Evolutionary conservation across 2,329 filamentous ascomycete genomes (phyloP).

Genomic region (Fusarium ramigenum): DNA sequence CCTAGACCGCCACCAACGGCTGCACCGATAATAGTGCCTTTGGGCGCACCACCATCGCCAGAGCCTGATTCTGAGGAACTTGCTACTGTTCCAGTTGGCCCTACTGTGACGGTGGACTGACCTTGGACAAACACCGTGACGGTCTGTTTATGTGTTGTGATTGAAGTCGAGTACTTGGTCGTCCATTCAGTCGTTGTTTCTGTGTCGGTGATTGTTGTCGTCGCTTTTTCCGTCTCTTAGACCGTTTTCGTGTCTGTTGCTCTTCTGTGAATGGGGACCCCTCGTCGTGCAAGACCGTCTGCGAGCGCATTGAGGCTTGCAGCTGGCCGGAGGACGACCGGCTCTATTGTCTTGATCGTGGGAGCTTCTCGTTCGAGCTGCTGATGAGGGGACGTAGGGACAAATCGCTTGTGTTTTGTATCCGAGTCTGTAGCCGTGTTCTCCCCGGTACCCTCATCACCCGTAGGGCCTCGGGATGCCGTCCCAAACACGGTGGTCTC

Average conservation of each 20-base stretch:
- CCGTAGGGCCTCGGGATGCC: not conserved
- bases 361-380: accelerated
- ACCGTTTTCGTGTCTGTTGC: not conserved
- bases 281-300: not conserved
- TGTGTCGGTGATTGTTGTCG: not conserved
- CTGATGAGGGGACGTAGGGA: not conserved
- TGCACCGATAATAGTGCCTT: not conserved
- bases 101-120: not conserved
- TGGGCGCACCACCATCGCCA: not conserved
- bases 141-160: not conserved
- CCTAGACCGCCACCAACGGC: not conserved
- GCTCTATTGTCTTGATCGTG: not conserved
- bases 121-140: not conserved
- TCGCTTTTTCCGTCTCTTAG: not conserved
- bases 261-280: not conserved
- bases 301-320: not conserved
- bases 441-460: not conserved
- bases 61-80: not conserved
- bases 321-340: not conserved
- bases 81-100: not conserved
- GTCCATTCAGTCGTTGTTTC: not conserved
- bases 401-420: not conserved
- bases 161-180: not conserved
- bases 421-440: not conserved
- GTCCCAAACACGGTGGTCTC: not conserved